Conservation (phyloP, 1,284 basidiomycete genomes). For the Ustilago lituana region DNA sequence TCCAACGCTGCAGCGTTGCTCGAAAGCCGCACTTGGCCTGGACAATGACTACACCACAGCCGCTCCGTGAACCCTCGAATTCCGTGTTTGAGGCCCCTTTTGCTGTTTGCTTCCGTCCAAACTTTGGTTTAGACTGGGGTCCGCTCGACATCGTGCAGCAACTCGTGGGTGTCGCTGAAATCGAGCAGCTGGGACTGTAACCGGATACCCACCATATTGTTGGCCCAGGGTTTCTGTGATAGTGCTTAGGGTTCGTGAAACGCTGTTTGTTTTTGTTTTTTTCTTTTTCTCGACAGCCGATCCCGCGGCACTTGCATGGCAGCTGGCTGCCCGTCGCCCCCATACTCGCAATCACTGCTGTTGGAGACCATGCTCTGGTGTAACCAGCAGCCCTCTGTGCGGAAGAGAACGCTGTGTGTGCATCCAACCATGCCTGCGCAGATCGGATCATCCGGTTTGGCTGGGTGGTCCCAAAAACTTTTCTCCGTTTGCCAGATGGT, state of each 20-base stretch:
- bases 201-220: neutral
- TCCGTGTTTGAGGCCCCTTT: neutral
- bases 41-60: neutral
- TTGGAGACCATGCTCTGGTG: too few relatives aligned
- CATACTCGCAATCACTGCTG: too few relatives aligned
- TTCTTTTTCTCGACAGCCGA: conserved; percentile 2
- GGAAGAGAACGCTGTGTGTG: too few relatives aligned
- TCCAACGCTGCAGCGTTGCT: too few relatives aligned
- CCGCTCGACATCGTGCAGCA: conserved; percentile 9
- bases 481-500: too few relatives aligned
- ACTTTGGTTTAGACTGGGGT: neutral
- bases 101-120: neutral
- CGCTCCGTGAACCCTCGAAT: conserved; percentile 8
- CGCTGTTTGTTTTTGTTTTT: conserved; percentile 2
- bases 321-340: too few relatives aligned
- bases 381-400: too few relatives aligned
- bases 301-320: conserved; percentile 17
- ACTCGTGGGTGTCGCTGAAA: neutral
- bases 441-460: neutral
- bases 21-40: conserved; percentile 1
- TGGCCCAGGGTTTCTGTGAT: neutral
- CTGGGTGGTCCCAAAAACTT: neutral
- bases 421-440: neutral
- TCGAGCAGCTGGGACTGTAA: neutral
- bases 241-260: conserved; percentile 3